Percentiles rank a stretch among this genome's conserved stretches.
These are phyloP conservation scores for Pythium plurisporium DNA, from an alignment of 352 stramenopile genomes.

Conservation along the genomic window DNA sequence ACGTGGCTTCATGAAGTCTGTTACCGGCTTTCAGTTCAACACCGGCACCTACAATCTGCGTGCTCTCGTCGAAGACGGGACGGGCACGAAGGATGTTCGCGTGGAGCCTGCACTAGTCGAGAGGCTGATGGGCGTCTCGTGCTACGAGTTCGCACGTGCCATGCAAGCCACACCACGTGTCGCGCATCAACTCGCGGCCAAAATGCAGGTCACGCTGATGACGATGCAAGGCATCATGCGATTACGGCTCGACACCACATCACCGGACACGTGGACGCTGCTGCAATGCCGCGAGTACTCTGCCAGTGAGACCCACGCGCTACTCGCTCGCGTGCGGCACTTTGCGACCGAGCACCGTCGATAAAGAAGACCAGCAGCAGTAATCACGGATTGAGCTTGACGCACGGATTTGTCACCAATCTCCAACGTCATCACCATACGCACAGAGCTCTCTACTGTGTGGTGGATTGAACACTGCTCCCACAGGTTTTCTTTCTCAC, in stretches of 20 bases:
- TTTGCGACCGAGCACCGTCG: not conserved
- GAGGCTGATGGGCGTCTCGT: constrained; percentile 71
- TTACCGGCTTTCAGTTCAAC: constrained; percentile 77
- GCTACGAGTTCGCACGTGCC: constrained; percentile 54
- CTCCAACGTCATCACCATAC: no score
- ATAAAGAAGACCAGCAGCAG: not conserved
- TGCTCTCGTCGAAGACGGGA: constrained; percentile 76
- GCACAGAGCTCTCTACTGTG: no score
- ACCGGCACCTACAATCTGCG: constrained; percentile 64
- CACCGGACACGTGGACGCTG: constrained; percentile 34
- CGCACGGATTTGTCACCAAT: no score
- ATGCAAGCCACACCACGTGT: constrained; percentile 60
- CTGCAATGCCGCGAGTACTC: constrained; percentile 46
- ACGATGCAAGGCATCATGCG: constrained; percentile 77
- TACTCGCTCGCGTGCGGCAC: constrained; percentile 45
- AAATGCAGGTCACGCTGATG: constrained; percentile 81
- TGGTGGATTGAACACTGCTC: no score
- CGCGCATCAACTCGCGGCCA: constrained; percentile 56
- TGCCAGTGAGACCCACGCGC: constrained; percentile 27
- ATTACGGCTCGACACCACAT: constrained; percentile 23
- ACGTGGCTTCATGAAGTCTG: constrained; percentile 76
- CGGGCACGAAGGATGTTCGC: constrained; percentile 39
- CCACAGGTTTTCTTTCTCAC: no score
- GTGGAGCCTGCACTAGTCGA: constrained; percentile 59
- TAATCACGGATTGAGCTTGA: no score